phyloP scores from a whole-genome alignment of 148 eudicot genomes.

The Euryodendron excelsum region DNA sequence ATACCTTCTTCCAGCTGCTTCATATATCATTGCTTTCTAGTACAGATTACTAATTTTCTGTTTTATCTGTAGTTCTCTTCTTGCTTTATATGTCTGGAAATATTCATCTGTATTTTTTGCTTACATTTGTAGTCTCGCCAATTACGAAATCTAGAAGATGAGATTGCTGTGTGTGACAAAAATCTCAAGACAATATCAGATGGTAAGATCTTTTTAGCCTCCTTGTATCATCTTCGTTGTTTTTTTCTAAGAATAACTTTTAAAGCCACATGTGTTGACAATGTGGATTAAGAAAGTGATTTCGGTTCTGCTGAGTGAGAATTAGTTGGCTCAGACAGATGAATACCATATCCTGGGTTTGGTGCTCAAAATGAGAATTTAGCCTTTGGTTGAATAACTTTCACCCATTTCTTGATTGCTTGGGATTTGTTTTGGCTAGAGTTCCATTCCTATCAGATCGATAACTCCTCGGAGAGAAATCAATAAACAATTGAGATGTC shows the following conservation, averaged over 20 bases:
- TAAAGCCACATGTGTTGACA: neutral
- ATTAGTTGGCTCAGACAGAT: neutral
- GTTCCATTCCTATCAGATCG: neutral
- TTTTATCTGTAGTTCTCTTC: neutral
- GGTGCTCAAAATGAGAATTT: neutral
- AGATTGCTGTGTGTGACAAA: slow-evolving; percentile 49
- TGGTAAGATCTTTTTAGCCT: slow-evolving; percentile 37
- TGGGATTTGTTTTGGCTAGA: neutral
- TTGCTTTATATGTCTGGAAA: neutral
- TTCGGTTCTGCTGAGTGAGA: neutral
- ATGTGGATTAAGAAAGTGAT: neutral
- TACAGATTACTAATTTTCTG: neutral
- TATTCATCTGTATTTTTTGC: neutral
- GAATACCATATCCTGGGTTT: neutral
- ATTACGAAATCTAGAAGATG: slow-evolving; percentile 38
- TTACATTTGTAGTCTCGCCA: slow-evolving; percentile 42
- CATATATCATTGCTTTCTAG: neutral
- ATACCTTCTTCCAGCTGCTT: neutral
- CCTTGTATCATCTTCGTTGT: neutral
- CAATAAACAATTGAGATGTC: neutral
- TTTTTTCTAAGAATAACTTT: no score
- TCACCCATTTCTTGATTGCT: neutral
- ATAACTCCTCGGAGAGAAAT: neutral
- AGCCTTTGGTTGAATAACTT: neutral
- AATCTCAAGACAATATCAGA: slow-evolving; percentile 39